Evolutionary conservation across 2,329 filamentous ascomycete genomes (phyloP), one percentile per base, ranked within the genome.

Genomic region (Drechslerella stenobrocha): DNA sequence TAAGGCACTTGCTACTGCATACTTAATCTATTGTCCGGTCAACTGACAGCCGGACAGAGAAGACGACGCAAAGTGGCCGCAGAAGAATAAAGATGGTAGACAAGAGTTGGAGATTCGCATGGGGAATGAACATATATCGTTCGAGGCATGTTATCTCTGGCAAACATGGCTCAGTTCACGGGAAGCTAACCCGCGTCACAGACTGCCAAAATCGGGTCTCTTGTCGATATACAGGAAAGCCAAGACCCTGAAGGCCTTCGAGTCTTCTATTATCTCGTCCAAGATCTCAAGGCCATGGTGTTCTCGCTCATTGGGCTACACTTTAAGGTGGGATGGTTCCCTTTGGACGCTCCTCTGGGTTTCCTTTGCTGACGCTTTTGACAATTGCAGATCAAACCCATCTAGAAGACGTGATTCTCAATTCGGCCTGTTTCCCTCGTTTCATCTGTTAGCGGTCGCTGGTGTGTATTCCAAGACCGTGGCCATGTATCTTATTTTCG

Each of bases 241-340:
- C 87, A 89, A 52, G 93, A 98, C 75, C 93, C 93, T 1, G 93
- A 98, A 78, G 93, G 93, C 26, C 83, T 98, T 9, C 85, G 93
- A 50, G 93, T 98, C 2, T 98, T 98, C 78, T 98, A 98, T 80
- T 98, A 98, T 75, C 85, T 98, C 5, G 92, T 97, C 3, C 93
- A 98, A 76, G 93, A 98, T 75, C 80, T 98, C 23, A 98, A 97
- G 79, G 93, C 93, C 0, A 81, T 98, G 34, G 90, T 98, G 2
- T 98, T 98, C 77, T 96, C 92, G 55, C 79, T 98, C 71, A 98
- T 97, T 74, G 89, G 90, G 1, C 82, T 98, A 70, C 93, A 98
- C 79, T 98, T 98, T 81, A 98, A 98, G 87, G 84, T 85, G 75
- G 8, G 40, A 20, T 47, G 11, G 23, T 26, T 34, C 28, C 40